phyloP scores from a whole-genome alignment of 2,329 filamentous ascomycete genomes.

The Exophiala sp. region DNA sequence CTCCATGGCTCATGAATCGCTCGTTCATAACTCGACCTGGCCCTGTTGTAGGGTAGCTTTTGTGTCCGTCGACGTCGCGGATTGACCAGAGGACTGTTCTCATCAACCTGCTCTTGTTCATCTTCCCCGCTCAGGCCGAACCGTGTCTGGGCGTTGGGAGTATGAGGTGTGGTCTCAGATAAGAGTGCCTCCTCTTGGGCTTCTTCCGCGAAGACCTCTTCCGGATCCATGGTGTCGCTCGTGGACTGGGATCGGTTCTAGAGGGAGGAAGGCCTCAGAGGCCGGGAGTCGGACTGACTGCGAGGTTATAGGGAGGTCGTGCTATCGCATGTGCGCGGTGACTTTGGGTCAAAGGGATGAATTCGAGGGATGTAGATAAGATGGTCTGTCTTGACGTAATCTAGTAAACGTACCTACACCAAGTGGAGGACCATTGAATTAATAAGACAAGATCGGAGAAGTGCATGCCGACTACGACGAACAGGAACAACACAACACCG shows the following conservation, averaged over 20 bases:
- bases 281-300: background rate
- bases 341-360: background rate
- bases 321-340: background rate
- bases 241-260: background rate
- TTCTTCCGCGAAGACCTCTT: constrained; percentile 33
- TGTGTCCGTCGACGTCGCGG: constrained; percentile 12
- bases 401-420: background rate
- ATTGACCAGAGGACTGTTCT: constrained; percentile 31
- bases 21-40: constrained; percentile 22
- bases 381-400: constrained; percentile 23
- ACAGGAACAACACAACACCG: too few species aligned
- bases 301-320: background rate
- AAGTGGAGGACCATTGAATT: too few species aligned
- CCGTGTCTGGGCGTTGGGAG: constrained; percentile 5
- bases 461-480: too few species aligned
- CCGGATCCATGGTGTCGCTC: constrained; percentile 32
- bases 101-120: constrained; percentile 28
- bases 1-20: constrained; percentile 28
- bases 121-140: constrained; percentile 15
- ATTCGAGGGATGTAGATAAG: background rate
- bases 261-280: background rate
- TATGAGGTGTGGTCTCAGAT: constrained; percentile 9
- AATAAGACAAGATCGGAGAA: too few species aligned
- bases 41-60: constrained; percentile 13
- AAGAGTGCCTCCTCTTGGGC: constrained; percentile 31